phyloP scores from a whole-genome alignment of 257 asterid genomes.

The Primulina huaijiensis region DNA sequence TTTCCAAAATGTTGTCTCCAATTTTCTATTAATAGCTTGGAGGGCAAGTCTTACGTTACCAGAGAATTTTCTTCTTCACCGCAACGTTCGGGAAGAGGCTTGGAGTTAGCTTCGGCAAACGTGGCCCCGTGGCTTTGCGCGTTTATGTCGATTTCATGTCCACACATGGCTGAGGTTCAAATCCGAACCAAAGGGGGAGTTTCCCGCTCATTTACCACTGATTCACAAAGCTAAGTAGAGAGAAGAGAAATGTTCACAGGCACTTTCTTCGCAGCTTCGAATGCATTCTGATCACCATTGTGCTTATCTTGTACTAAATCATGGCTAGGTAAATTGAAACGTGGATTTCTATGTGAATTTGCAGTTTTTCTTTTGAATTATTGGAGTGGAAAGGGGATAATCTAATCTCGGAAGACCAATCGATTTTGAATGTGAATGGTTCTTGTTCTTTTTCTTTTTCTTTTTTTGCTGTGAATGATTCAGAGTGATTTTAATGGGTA shows the following conservation, averaged over 20 bases:
- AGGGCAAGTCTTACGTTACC: conserved; percentile 46
- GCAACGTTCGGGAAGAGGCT: conserved; percentile 32
- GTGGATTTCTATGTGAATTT: background rate
- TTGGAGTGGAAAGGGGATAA: conserved; percentile 30
- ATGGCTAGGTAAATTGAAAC: conserved; percentile 33
- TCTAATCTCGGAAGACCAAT: conserved; percentile 16
- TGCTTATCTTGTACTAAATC: conserved; percentile 13
- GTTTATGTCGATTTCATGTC: conserved; percentile 1
- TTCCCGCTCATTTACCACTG: conserved; percentile 67
- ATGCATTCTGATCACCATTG: conserved; percentile 9
- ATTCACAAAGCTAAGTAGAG: conserved; percentile 62
- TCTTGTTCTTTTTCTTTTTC: no score
- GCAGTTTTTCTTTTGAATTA: background rate
- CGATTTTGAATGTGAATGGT: conserved; percentile 24
- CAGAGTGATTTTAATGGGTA: conserved; percentile 15
- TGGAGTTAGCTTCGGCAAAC: conserved; percentile 55
- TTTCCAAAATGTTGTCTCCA: background rate
- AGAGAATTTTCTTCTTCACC: conserved; percentile 27
- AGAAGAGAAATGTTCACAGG: conserved; percentile 27
- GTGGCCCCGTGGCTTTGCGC: conserved; percentile 21
- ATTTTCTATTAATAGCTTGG: conserved; percentile 56
- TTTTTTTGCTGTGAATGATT: background rate
- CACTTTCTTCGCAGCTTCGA: conserved; percentile 29
- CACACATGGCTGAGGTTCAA: no score
- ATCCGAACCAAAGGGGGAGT: conserved; percentile 21